A percentile compares a stretch with the other conserved stretches of the same genome.
Evolutionary conservation across 352 stramenopile species (phyloP).

Genomic region (Phytophthora citricola): DNA sequence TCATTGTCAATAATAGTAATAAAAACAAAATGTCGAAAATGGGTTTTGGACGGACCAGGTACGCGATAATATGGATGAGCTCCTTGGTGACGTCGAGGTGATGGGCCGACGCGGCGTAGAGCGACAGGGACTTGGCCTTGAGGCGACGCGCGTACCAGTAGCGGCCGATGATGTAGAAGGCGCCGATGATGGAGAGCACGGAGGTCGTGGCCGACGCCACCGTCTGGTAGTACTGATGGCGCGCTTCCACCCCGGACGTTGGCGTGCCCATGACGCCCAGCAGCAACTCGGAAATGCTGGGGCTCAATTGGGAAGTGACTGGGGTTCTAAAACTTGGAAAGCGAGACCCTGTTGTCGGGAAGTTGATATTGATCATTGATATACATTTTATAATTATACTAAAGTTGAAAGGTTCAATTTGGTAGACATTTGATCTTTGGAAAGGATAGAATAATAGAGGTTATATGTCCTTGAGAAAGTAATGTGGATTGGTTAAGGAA

Average conservation of each 20-base stretch:
- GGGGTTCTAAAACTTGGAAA: background rate
- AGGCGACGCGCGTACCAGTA: constrained; percentile 79
- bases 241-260: constrained; percentile 18
- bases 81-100: constrained; percentile 86
- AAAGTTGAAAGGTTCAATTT: no score
- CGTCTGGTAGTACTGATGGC: constrained; percentile 50
- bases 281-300: background rate
- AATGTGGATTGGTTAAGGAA: constrained; percentile 15
- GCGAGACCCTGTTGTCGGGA: no score
- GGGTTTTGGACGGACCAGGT: constrained; percentile 40
- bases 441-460: background rate
- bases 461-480: background rate
- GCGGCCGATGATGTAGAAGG: constrained; percentile 84
- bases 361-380: no score
- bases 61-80: constrained; percentile 87
- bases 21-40: background rate
- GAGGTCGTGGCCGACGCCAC: constrained; percentile 75
- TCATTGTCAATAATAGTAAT: background rate
- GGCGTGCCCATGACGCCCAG: constrained; percentile 9
- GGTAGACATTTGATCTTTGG: background rate
- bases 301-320: constrained; percentile 27
- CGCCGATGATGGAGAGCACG: constrained; percentile 78
- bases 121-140: constrained; percentile 52
- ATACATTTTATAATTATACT: no score
- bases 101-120: constrained; percentile 51